These are phyloP conservation scores for Camelina hispida DNA, from an alignment of 345 rosid genomes.

Conservation along the genomic window DNA sequence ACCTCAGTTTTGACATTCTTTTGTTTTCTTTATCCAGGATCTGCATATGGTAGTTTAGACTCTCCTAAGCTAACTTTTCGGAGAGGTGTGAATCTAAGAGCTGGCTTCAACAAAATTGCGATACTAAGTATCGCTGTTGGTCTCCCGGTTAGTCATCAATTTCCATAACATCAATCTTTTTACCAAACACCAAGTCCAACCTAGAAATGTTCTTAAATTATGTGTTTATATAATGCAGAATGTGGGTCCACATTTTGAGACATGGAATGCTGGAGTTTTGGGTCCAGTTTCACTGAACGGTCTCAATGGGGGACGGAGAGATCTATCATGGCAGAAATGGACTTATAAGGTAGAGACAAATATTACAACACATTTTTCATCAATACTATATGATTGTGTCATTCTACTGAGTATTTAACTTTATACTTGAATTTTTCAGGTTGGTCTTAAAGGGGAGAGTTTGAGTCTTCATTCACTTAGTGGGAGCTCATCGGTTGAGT, in stretches of 20 bases:
- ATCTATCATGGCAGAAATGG: constrained; percentile 98
- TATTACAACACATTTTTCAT: neutral
- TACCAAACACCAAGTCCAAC: neutral
- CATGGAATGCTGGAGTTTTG: constrained; percentile 95
- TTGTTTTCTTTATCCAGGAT: constrained; percentile 58
- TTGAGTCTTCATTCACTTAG: constrained; percentile 86
- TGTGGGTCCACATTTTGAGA: constrained; percentile 98
- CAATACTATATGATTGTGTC: neutral
- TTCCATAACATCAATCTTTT: constrained; percentile 33
- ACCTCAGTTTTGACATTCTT: constrained; percentile 27
- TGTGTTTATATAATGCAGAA: constrained; percentile 58
- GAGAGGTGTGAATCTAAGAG: constrained; percentile 73
- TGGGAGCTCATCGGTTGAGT: constrained; percentile 88
- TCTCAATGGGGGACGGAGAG: constrained; percentile 78
- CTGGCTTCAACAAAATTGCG: constrained; percentile 82
- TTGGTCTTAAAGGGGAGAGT: constrained; percentile 96
- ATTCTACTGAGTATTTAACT: neutral
- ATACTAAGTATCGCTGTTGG: constrained; percentile 95
- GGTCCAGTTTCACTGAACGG: constrained; percentile 89
- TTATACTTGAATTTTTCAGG: constrained; percentile 48
- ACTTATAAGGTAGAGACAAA: constrained; percentile 69
- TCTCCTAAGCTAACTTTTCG: constrained; percentile 81
- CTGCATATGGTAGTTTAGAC: constrained; percentile 88
- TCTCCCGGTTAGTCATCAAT: constrained; percentile 73
- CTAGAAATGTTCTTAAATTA: constrained; percentile 11